Evolutionary conservation across 2,329 filamentous ascomycete species (phyloP).

Genomic region (Trichoderma harzianum): DNA sequence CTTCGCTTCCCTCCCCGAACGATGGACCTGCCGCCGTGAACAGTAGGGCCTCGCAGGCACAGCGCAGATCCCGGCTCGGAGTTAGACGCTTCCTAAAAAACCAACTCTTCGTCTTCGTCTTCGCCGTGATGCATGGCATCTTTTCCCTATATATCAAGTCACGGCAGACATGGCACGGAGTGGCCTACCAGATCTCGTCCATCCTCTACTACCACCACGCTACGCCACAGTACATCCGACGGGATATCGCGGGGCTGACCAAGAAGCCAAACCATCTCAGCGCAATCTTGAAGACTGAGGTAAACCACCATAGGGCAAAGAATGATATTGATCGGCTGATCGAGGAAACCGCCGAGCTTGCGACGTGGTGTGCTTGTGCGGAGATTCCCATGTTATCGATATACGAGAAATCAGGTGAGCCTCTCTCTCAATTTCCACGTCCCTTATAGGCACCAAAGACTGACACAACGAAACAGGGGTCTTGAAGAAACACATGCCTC

Average conservation of each 20-base stretch:
- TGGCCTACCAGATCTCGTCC: constrained; percentile 73
- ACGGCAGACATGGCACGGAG: constrained; percentile 73
- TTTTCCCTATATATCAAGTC: constrained; percentile 87
- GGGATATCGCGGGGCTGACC: constrained; percentile 73
- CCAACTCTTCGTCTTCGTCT: constrained; percentile 65
- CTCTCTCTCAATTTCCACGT: not conserved
- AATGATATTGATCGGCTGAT: constrained; percentile 80
- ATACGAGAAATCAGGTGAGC: constrained; percentile 84
- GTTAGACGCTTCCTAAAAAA: constrained; percentile 59
- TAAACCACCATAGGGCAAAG: constrained; percentile 62
- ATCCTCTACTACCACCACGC: constrained; percentile 93
- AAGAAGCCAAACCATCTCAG: constrained; percentile 83
- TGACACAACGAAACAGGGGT: constrained; percentile 51
- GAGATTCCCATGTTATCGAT: constrained; percentile 85
- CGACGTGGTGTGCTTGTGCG: constrained; percentile 88
- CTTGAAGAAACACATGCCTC: constrained; percentile 84
- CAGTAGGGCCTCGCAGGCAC: constrained; percentile 26
- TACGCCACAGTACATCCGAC: constrained; percentile 86
- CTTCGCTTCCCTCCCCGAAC: constrained; percentile 35
- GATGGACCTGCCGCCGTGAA: constrained; percentile 27
- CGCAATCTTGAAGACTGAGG: constrained; percentile 73
- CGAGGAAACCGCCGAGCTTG: constrained; percentile 86
- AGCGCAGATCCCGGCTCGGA: constrained; percentile 46
- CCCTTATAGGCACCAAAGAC: not conserved
- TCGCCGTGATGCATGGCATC: constrained; percentile 69